Evolutionary conservation across 2,329 filamentous ascomycete species (phyloP).

Genomic region (Calonectria multiphialidica): DNA sequence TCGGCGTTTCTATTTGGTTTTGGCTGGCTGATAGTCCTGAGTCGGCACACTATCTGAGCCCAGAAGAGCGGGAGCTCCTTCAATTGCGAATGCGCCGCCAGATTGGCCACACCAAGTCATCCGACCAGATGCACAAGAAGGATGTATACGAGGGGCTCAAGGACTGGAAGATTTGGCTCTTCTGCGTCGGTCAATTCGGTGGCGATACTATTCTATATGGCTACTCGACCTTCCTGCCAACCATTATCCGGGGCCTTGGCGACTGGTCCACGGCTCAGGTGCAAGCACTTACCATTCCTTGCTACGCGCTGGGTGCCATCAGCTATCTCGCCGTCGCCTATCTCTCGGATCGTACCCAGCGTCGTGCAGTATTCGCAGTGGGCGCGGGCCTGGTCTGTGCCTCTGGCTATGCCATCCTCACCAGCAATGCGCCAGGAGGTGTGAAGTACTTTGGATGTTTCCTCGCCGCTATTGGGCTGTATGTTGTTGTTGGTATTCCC

Average conservation of each 20-base stretch:
- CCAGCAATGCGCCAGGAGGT: conserved; percentile 63
- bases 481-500: conserved; percentile 55
- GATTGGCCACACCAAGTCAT: conserved; percentile 45
- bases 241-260: conserved; percentile 72
- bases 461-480: conserved; percentile 72
- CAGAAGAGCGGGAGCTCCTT: conserved; percentile 59
- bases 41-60: conserved; percentile 67
- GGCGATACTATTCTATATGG: conserved; percentile 73
- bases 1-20: conserved; percentile 44
- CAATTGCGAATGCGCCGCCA: conserved; percentile 44
- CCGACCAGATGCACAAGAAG: conserved; percentile 55
- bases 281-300: conserved; percentile 77
- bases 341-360: conserved; percentile 69
- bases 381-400: conserved; percentile 65
- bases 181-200: conserved; percentile 71
- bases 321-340: conserved; percentile 69
- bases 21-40: conserved; percentile 50
- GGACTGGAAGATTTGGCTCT: conserved; percentile 72
- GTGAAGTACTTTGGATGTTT: conserved; percentile 74
- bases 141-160: conserved; percentile 69
- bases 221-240: conserved; percentile 74
- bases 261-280: conserved; percentile 56
- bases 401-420: conserved; percentile 68
- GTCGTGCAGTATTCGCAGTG: conserved; percentile 66
- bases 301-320: conserved; percentile 72